Evolutionary conservation across 805 yeast species (phyloP).

Genomic region (Barnettozyma sp.): DNA sequence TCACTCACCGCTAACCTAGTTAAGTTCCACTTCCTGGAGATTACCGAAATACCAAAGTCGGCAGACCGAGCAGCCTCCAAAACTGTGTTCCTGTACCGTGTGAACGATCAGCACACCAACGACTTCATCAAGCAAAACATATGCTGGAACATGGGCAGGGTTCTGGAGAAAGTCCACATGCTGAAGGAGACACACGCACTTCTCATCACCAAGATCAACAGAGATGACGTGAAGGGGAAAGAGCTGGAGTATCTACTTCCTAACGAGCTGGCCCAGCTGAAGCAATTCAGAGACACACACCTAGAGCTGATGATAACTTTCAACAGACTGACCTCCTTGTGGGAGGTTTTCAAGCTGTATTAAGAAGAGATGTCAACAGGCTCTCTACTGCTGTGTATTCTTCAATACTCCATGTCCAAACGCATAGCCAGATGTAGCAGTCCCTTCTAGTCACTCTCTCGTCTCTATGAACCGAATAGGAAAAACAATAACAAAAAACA

Average conservation of each 20-base stretch:
- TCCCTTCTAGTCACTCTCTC: no score
- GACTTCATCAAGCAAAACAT: constrained; percentile 40
- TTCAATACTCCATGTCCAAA: no score
- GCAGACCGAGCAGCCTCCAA: constrained; percentile 88
- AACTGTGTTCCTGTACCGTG: constrained; percentile 77
- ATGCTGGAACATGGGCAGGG: constrained; percentile 37
- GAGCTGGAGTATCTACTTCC: constrained; percentile 70
- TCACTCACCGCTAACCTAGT: constrained; percentile 61
- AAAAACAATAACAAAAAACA: no score
- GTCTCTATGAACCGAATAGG: no score
- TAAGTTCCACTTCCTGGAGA: constrained; percentile 65
- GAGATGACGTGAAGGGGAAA: constrained; percentile 85
- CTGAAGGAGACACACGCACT: constrained; percentile 56
- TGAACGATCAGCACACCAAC: constrained; percentile 47
- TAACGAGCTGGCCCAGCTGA: constrained; percentile 67
- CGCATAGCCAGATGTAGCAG: no score
- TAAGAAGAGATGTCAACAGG: no score
- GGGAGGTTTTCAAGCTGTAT: constrained; percentile 45
- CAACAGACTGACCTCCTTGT: constrained; percentile 47
- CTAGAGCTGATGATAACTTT: constrained; percentile 46
- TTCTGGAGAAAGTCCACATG: constrained; percentile 47
- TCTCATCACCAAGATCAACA: constrained; percentile 68
- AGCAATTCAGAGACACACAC: constrained; percentile 52
- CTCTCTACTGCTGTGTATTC: no score
- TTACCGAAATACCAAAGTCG: constrained; percentile 91